Percentiles rank a stretch among this genome's conserved stretches.
Evolutionary conservation across 2,329 filamentous ascomycete species (phyloP).

Genomic region (Ceratocystis colombiana): DNA sequence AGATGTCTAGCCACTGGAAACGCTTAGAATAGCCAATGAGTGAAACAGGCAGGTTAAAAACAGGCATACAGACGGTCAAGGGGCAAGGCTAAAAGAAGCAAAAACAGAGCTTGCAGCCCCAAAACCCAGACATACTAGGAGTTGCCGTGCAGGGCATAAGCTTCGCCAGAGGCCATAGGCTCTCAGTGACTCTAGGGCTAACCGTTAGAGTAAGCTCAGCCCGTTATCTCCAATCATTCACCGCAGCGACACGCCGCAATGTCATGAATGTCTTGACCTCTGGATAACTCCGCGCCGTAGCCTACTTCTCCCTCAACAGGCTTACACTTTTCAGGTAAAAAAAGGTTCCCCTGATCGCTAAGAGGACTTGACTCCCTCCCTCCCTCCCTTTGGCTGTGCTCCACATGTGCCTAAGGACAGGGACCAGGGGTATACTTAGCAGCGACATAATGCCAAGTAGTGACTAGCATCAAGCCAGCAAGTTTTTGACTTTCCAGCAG

Average conservation of each 20-base stretch:
- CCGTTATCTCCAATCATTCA: not conserved
- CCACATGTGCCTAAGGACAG: not conserved
- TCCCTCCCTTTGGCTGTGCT: not conserved
- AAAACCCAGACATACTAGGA: not conserved
- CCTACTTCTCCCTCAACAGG: not conserved
- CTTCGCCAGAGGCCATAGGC: not conserved
- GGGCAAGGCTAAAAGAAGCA: not conserved
- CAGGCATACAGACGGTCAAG: not conserved
- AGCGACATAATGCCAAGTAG: too few relatives aligned
- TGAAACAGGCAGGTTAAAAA: constrained; percentile 3
- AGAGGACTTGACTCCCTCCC: not conserved
- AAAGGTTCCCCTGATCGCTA: not conserved
- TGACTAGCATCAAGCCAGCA: not conserved
- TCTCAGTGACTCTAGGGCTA: not conserved
- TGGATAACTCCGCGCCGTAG: not conserved
- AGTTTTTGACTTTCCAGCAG: not conserved
- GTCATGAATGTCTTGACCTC: not conserved
- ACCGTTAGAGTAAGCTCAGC: not conserved
- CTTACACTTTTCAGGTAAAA: not conserved
- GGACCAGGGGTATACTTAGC: not conserved
- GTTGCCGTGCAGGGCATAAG: not conserved
- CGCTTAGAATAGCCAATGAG: not conserved
- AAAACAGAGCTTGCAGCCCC: constrained; percentile 6
- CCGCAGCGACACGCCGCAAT: not conserved
- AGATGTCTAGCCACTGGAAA: not conserved